A percentile compares a stretch with the other conserved stretches of the same genome.
Conservation (phyloP, 305 asterid genomes). For the Solanum hybrid region DNA sequence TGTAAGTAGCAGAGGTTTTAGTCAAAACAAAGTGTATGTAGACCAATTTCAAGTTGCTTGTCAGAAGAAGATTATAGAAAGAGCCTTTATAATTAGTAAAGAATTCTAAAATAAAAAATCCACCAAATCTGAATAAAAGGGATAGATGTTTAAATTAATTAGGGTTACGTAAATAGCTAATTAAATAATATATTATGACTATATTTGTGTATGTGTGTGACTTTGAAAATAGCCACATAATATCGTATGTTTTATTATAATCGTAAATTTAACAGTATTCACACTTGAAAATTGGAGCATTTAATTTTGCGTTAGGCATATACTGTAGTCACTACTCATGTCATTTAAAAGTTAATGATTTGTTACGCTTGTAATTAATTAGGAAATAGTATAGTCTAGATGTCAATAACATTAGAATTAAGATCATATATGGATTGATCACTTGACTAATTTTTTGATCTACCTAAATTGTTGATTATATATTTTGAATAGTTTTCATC, state of each 20-base stretch:
- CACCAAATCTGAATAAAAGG: not conserved
- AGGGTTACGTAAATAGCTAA: not conserved
- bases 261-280: not conserved
- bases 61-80: not conserved
- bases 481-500: too few relatives aligned
- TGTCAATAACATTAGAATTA: not conserved
- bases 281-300: not conserved
- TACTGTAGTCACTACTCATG: not conserved
- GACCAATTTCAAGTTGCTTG: not conserved
- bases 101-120: not conserved
- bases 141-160: not conserved
- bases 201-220: not conserved
- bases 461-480: not conserved
- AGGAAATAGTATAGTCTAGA: too few relatives aligned
- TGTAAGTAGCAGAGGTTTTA: not conserved
- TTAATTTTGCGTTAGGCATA: not conserved
- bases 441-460: not conserved
- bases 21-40: not conserved
- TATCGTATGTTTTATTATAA: not conserved
- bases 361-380: too few relatives aligned
- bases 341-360: not conserved
- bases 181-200: not conserved
- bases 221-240: not conserved
- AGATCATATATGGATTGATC: too few relatives aligned
- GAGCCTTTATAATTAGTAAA: not conserved